A percentile compares a stretch with the other conserved stretches of the same genome.
Evolutionary conservation across 192 early-diverging fungal genomes (phyloP).

Genomic region (Backusella tuberculispora): DNA sequence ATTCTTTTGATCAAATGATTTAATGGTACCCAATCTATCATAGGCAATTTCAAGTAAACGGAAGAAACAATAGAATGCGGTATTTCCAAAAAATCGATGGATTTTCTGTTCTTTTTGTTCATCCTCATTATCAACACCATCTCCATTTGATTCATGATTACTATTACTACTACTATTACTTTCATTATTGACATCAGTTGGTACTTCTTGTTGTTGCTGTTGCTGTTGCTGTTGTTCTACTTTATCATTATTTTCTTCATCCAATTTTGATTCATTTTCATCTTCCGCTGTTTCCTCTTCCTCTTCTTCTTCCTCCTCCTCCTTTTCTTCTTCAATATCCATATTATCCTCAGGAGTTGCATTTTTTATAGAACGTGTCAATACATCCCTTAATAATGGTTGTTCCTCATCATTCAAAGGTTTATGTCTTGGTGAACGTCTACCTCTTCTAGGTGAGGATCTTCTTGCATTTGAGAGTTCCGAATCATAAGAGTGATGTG

Average conservation of each 20-base stretch:
- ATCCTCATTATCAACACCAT: background rate
- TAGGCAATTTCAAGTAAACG: constrained; percentile 46
- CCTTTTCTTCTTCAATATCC: constrained; percentile 43
- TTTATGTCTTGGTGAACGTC: constrained; percentile 11
- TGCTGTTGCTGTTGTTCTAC: constrained; percentile 37
- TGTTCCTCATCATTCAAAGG: constrained; percentile 24
- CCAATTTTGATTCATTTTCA: background rate
- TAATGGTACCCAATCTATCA: constrained; percentile 78
- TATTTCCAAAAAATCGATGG: constrained; percentile 86
- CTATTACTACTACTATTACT: too few relatives aligned
- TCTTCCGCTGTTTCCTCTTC: constrained; percentile 8
- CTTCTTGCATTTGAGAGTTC: constrained; percentile 3
- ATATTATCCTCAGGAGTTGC: background rate
- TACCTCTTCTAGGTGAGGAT: background rate
- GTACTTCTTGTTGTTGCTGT: constrained; percentile 35
- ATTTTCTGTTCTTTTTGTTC: constrained; percentile 38
- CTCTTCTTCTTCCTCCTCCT: constrained; percentile 44
- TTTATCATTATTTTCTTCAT: constrained; percentile 6
- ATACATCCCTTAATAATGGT: constrained; percentile 32
- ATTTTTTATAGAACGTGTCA: constrained; percentile 28
- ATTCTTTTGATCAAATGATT: constrained; percentile 70
- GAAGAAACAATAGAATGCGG: constrained; percentile 79
- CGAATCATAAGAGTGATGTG: constrained; percentile 28
- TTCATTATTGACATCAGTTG: too few relatives aligned
- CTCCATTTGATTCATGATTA: background rate